These are phyloP conservation scores for Begonia peltatifolia DNA, from an alignment of 306 rosid genomes.

Conservation along the genomic window DNA sequence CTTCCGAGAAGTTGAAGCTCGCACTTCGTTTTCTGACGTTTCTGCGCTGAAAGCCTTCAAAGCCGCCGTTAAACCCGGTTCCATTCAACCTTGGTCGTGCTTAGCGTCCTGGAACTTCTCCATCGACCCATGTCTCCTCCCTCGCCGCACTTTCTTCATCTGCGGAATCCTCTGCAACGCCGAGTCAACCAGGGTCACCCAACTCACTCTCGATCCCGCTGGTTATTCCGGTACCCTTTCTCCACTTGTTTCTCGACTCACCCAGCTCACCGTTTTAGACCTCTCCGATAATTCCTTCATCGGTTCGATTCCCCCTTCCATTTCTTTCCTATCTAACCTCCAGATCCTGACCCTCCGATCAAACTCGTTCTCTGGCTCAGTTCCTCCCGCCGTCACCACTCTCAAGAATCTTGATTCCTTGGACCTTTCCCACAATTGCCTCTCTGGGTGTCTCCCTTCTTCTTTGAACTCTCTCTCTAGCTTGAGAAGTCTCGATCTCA, in stretches of 20 bases:
- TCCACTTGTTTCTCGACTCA: constrained; percentile 49
- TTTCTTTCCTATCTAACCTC: constrained; percentile 53
- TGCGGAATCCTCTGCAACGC: constrained; percentile 67
- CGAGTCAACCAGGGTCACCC: constrained; percentile 45
- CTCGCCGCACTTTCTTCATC: constrained; percentile 59
- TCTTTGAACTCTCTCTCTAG: constrained; percentile 26
- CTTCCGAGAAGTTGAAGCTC: constrained; percentile 11
- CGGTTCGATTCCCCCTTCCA: constrained; percentile 52
- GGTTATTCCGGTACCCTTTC: constrained; percentile 66
- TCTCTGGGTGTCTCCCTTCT: constrained; percentile 40
- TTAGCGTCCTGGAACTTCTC: constrained; percentile 82
- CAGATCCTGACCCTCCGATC: constrained; percentile 49
- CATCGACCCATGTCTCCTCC: constrained; percentile 58
- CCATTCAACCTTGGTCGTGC: constrained; percentile 61
- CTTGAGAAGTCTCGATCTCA: constrained; percentile 52
- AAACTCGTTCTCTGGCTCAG: constrained; percentile 44
- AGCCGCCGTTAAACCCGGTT: constrained; percentile 51
- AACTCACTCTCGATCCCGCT: constrained; percentile 80
- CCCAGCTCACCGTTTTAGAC: constrained; percentile 43
- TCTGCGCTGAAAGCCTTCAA: constrained; percentile 72
- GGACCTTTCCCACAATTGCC: constrained; percentile 44
- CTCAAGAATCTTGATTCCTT: constrained; percentile 42
- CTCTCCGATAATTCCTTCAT: constrained; percentile 55
- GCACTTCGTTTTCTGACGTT: constrained; percentile 45
- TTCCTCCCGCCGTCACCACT: constrained; percentile 35